Evolutionary conservation across 345 rosid genomes (phyloP), one percentile per base, ranked within the genome.

Genomic region (Laguncularia racemosa): DNA sequence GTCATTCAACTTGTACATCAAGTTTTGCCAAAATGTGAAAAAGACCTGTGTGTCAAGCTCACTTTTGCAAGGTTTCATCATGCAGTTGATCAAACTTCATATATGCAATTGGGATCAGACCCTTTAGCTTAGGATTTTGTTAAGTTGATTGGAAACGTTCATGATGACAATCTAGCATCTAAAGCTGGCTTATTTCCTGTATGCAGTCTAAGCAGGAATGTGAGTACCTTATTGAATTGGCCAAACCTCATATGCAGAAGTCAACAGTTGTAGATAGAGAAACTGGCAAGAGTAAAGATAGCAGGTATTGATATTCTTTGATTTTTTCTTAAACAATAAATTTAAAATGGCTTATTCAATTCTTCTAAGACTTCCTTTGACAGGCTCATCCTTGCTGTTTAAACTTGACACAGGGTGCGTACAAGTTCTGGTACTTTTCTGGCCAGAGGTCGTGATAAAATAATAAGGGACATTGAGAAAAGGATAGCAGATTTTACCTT

Each of bases 341-440:
- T n/a, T 54, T 50, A 20, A 53, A 44, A 33, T 65, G 14, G 44
- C 57, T 69, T 53, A 45, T 19, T 20, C 28, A 23, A 23, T 23
- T 2, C 13, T 10, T 40, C 20, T 56, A 2, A 12, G 44, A 38
- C 3, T 55, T 28, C 46, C 19, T 56, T 14, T 56, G 20, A 44
- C 46, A 18, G 44, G 15, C 20, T 14, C 5, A 12, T 14, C 18
- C 40, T 40, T 56, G 14, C 44, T 17, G 48, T 44, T 15, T 55
- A 16, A 33, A 4, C 7, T 33, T 33, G 40, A 33, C 71, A 56
- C 74, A 93, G 97, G 76, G 99, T 89, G 46, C 82, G 97, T 16
- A 89, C 97, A 16, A 89, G 96, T 73, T 87, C 91, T 26, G 96
- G 96, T 21, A 85, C 95, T 13, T 93, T 93, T 71, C 76, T 93